A percentile compares a stretch with the other conserved stretches of the same genome.
phyloP scores from a whole-genome alignment of 805 yeast species.

The Cyberlindnera maclurae region DNA sequence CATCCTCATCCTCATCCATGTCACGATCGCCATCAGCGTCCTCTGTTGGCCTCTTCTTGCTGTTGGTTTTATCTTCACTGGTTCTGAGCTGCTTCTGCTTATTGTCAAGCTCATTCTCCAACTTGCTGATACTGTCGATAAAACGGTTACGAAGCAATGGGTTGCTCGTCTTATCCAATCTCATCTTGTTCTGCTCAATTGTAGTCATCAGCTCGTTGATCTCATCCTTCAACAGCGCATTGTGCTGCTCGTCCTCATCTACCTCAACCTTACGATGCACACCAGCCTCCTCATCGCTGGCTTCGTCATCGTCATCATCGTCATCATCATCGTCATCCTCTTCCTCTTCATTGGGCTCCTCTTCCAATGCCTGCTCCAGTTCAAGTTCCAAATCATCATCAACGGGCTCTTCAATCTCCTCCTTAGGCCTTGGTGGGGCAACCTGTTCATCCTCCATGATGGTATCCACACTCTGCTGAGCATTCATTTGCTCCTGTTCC shows the following conservation, averaged over 20 bases:
- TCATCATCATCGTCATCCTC: conserved; percentile 24
- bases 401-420: conserved; percentile 6
- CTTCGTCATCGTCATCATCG: conserved; percentile 32
- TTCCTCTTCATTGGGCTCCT: conserved; percentile 22
- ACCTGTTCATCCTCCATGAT: conserved; percentile 4
- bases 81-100: conserved; percentile 60
- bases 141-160: conserved; percentile 85
- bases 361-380: conserved; percentile 43
- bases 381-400: conserved; percentile 43
- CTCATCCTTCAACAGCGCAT: conserved; percentile 76
- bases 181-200: conserved; percentile 65
- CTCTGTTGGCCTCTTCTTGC: conserved; percentile 20
- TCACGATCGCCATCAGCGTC: conserved; percentile 22
- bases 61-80: conserved; percentile 26
- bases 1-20: conserved; percentile 27
- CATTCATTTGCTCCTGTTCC: neutral
- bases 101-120: conserved; percentile 74
- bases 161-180: conserved; percentile 66
- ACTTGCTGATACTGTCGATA: conserved; percentile 67
- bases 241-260: conserved; percentile 52
- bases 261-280: conserved; percentile 14
- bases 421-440: conserved; percentile 1
- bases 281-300: conserved; percentile 28
- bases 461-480: neutral
- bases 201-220: conserved; percentile 74